Evolutionary conservation across 768 basidiomycete species (phyloP), one percentile per base, ranked within the genome.

Genomic region (Lactarius akahatsu): DNA sequence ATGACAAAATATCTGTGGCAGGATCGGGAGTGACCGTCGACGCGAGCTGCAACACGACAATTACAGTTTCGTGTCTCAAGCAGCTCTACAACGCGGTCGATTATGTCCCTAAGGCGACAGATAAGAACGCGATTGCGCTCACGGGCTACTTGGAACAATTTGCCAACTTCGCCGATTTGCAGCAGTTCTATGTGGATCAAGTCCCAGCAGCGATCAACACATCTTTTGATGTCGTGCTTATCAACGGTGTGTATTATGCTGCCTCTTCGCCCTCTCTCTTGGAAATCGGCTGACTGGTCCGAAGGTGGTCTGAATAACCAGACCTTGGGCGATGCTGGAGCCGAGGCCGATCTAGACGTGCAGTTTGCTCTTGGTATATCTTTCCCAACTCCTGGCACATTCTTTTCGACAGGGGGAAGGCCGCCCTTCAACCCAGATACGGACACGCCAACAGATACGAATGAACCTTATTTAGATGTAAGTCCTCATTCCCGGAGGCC

Each of bases 311-410:
- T 76, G 64, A 89, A 91, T 71, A 80, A 81, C 64, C 89, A 92
- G 72, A 83, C 69, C 56, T 52, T 77, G 26, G 75, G 74, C 0
- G 75, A 77, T 15, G 85, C 89, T 16, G 88, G 89, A 2, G 72
- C 64, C 4, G 91, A 92, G 73, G 90, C 89, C 4, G 81, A 87
- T 68, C 76, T 91, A 34, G 89, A 91, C 69, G 81, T 82, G 4
- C 88, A 90, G 71, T 88, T 85, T 73, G 86, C 83, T 1, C 86
- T 83, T 66, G 90, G 89, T 20, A 64, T 91, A 30, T 79, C 86
- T 4, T 82, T 81, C 72, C 89, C 89, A 1, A 88, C 83, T 7
- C 83, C 83, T 3, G 78, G 77, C 8, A 85, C 81, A 5, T 86
- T 86, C 70, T 90, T 78, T 69, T 84, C 88, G 0, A 90, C 88